Conservation (phyloP, 164 flowering plant species). For the Tetracentron sinense region DNA sequence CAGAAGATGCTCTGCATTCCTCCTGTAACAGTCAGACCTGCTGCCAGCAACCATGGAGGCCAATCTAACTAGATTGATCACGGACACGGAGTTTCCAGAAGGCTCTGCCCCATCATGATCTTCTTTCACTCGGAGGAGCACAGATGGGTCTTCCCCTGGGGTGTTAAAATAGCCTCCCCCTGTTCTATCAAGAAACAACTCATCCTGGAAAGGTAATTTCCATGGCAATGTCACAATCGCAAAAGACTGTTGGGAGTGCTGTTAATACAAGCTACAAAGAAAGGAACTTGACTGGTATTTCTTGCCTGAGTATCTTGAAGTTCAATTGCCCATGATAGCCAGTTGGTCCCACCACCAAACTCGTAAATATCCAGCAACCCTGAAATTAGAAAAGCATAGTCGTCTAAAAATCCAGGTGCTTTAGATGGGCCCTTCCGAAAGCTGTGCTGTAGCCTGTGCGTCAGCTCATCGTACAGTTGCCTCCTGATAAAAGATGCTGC, state of each 20-base stretch:
- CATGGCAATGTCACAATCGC: not conserved
- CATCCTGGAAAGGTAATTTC: slow-evolving; percentile 53
- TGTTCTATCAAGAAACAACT: slow-evolving; percentile 72
- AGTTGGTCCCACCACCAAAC: slow-evolving; percentile 56
- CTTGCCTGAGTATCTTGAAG: slow-evolving; percentile 83
- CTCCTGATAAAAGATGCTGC: slow-evolving; percentile 75
- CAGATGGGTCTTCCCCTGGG: slow-evolving; percentile 80
- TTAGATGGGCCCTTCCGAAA: slow-evolving; percentile 88
- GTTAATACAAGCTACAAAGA: too few species aligned
- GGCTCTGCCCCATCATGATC: slow-evolving; percentile 99
- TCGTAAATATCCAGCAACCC: slow-evolving; percentile 84
- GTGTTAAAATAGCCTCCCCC: slow-evolving; percentile 96
- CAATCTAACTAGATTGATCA: slow-evolving; percentile 70
- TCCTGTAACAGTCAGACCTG: slow-evolving; percentile 43
- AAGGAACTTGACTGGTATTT: not conserved
- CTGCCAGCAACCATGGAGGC: slow-evolving; percentile 49
- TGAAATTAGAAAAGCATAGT: slow-evolving; percentile 83
- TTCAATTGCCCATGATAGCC: slow-evolving; percentile 84
- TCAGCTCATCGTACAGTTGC: slow-evolving; percentile 53
- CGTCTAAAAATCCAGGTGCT: slow-evolving; percentile 94
- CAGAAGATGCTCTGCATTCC: slow-evolving; percentile 75
- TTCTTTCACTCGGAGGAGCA: slow-evolving; percentile 90
- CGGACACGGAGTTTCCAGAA: slow-evolving; percentile 89
- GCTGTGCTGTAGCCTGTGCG: slow-evolving; percentile 68
- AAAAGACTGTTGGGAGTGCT: too few species aligned